Evolutionary conservation across 2,329 filamentous ascomycete species (phyloP).

Genomic region (Neopestalotiopsis rosae): DNA sequence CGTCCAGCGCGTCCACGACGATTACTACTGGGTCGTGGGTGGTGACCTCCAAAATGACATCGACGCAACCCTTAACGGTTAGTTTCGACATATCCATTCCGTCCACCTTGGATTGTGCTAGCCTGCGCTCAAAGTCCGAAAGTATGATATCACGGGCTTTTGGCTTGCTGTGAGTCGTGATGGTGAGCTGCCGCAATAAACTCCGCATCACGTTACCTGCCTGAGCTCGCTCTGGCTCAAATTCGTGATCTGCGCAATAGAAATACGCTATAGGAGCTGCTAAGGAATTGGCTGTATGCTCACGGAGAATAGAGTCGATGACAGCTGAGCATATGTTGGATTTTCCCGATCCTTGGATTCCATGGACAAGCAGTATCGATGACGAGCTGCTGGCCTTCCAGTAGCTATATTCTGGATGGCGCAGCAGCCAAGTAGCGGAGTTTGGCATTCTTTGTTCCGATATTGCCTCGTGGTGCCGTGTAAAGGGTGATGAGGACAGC

Average conservation of each 20-base stretch:
- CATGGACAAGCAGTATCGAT: not conserved
- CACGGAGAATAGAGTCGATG: not conserved
- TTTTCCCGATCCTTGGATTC: conserved; percentile 5
- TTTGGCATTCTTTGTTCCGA: not conserved
- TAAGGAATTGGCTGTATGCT: not conserved
- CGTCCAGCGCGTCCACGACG: not conserved
- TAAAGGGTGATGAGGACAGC: not conserved
- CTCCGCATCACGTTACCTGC: not conserved
- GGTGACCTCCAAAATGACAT: not conserved
- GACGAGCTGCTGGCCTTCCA: not conserved
- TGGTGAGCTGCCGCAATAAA: not conserved
- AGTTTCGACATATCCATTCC: not conserved
- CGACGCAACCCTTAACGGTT: not conserved
- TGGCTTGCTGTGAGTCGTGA: not conserved
- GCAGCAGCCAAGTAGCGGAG: not conserved
- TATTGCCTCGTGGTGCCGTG: not conserved
- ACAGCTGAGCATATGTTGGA: not conserved
- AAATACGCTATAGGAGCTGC: not conserved
- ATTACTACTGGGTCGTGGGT: not conserved
- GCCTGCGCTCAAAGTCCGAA: not conserved
- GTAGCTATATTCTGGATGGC: not conserved
- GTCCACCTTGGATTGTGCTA: not conserved
- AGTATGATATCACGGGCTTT: not conserved
- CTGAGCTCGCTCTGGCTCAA: not conserved
- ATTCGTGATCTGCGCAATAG: not conserved